Evolutionary conservation across 176 grass and related monocot species (phyloP).

Genomic region (Tillandsia leiboldiana): DNA sequence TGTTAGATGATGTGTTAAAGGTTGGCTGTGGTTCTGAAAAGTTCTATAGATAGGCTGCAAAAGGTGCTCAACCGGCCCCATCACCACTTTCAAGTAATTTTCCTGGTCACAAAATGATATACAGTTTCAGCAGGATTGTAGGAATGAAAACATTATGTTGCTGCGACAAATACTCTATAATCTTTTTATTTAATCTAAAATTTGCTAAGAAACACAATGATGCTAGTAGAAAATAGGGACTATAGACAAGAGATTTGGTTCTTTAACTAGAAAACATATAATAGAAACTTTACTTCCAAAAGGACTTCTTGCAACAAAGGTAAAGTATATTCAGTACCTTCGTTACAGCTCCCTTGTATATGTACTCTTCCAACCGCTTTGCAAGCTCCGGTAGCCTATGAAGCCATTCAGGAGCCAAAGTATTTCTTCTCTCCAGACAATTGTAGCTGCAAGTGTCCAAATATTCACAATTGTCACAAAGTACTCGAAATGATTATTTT

Average conservation of each 20-base stretch:
- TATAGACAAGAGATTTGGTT: no score
- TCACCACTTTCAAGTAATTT: slow-evolving; percentile 63
- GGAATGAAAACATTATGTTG: slow-evolving; percentile 7
- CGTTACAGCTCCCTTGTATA: slow-evolving; percentile 12
- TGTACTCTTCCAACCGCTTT: slow-evolving; percentile 21
- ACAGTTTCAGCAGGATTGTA: slow-evolving; percentile 11
- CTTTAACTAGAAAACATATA: neutral
- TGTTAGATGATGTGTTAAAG: slow-evolving; percentile 26
- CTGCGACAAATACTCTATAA: slow-evolving; percentile 8
- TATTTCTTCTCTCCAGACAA: slow-evolving; percentile 28
- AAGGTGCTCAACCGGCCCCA: slow-evolving; percentile 35
- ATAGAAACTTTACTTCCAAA: neutral
- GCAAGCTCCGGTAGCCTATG: slow-evolving; percentile 28
- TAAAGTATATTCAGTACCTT: slow-evolving; percentile 4
- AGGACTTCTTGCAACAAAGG: slow-evolving; percentile 7
- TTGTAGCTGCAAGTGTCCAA: slow-evolving; percentile 21
- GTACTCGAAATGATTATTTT: slow-evolving; percentile 4
- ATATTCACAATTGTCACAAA: slow-evolving; percentile 1
- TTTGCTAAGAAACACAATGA: no score
- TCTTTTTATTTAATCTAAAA: no score
- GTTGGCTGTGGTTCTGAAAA: slow-evolving; percentile 18
- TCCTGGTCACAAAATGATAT: slow-evolving; percentile 42
- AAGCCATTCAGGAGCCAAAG: slow-evolving; percentile 13
- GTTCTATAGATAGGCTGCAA: slow-evolving; percentile 49
- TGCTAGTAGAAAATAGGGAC: no score